Evolutionary conservation across 768 basidiomycete species (phyloP).

Genomic region (Mycena rebaudengoi): DNA sequence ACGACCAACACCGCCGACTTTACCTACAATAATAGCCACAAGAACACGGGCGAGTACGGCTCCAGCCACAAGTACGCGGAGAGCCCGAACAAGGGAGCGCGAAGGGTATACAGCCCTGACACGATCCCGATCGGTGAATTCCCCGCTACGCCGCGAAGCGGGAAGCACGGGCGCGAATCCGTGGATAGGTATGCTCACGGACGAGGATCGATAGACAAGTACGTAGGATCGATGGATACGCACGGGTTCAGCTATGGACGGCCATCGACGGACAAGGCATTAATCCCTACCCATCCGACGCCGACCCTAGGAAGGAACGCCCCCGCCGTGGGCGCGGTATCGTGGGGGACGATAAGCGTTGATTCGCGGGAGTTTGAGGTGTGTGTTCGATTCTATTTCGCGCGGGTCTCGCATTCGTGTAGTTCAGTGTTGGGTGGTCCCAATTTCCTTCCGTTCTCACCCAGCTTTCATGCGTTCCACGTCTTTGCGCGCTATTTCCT

Average conservation of each 20-base stretch:
- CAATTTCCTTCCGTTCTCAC: too few relatives aligned
- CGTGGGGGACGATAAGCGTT: background rate
- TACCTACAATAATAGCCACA: background rate
- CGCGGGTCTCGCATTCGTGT: too few relatives aligned
- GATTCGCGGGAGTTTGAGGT: constrained; percentile 2
- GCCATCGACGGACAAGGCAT: too few relatives aligned
- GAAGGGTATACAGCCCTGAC: background rate
- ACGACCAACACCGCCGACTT: background rate
- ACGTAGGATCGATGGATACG: background rate
- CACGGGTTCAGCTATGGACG: too few relatives aligned
- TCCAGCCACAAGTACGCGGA: background rate
- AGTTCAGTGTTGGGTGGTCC: too few relatives aligned
- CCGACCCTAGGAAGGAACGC: too few relatives aligned
- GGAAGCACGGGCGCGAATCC: background rate
- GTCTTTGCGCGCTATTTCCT: too few relatives aligned
- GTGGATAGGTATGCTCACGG: background rate
- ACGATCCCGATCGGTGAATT: constrained; percentile 1
- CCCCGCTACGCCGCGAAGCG: constrained; percentile 2
- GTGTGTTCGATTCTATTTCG: too few relatives aligned
- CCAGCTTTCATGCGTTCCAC: too few relatives aligned
- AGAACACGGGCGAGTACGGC: background rate
- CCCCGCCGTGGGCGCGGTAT: background rate
- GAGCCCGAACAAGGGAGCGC: background rate
- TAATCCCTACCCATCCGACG: too few relatives aligned
- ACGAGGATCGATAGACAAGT: constrained; percentile 14